Percentiles rank a stretch among this genome's conserved stretches.
Conservation (phyloP, 129 eudicot genomes). For the Flaveria brownii region DNA sequence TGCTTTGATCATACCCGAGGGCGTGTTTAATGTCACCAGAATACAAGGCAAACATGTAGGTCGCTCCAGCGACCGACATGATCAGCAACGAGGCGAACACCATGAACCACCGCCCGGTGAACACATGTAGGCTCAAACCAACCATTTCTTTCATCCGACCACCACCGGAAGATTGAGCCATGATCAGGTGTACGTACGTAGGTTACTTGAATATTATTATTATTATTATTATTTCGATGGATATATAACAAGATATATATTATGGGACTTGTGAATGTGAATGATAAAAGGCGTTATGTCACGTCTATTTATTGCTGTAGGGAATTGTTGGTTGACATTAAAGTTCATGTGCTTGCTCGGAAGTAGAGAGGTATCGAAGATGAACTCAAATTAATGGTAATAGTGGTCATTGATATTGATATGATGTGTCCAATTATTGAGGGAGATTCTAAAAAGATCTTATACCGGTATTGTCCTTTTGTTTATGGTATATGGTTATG, state of each 20-base stretch:
- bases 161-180: constrained; percentile 21
- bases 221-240: background rate
- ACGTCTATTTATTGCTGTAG: constrained; percentile 17
- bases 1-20: constrained; percentile 79
- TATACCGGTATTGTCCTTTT: constrained; percentile 1
- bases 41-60: constrained; percentile 79
- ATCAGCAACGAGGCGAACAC: constrained; percentile 63
- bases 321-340: constrained; percentile 16
- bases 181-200: constrained; percentile 16
- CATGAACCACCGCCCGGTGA: constrained; percentile 89
- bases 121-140: constrained; percentile 38
- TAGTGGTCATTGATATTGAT: background rate
- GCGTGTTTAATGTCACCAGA: constrained; percentile 64
- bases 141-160: constrained; percentile 24
- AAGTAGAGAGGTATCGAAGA: constrained; percentile 23
- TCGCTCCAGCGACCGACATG: constrained; percentile 74
- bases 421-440: constrained; percentile 15
- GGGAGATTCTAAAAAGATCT: background rate
- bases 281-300: too few relatives aligned
- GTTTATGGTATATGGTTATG: background rate
- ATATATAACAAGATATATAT: constrained; percentile 12
- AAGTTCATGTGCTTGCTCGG: constrained; percentile 9
- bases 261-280: background rate
- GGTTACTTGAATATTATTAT: background rate
- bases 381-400: constrained; percentile 4